phyloP scores from a whole-genome alignment of 2,329 filamentous ascomycete species.

The Diaporthe humulicola region DNA sequence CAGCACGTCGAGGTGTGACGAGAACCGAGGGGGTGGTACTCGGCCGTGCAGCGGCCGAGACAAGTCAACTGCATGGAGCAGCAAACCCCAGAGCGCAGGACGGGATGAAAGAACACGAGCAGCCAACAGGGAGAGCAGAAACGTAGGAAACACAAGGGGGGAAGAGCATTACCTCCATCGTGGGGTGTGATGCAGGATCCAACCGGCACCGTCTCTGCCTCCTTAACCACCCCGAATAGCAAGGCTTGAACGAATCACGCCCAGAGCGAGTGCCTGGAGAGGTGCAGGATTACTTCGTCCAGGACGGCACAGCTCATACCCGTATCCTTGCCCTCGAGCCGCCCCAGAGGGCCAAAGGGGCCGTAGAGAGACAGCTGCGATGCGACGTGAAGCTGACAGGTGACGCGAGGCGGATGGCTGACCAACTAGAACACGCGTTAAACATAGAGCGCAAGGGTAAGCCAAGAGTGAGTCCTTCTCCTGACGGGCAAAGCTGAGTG shows the following conservation, averaged over 20 bases:
- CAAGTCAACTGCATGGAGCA: constrained; percentile 26
- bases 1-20: constrained; percentile 36
- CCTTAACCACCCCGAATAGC: background rate
- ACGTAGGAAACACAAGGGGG: constrained; percentile 11
- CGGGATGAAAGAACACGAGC: background rate
- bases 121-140: constrained; percentile 18
- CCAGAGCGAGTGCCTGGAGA: constrained; percentile 6
- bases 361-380: constrained; percentile 28
- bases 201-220: constrained; percentile 9
- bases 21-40: constrained; percentile 35
- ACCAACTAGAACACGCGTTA: constrained; percentile 27
- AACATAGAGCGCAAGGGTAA: constrained; percentile 27
- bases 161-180: constrained; percentile 38
- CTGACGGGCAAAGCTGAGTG: constrained; percentile 26
- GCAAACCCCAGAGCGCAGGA: background rate
- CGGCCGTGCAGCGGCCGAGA: constrained; percentile 37
- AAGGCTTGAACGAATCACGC: constrained; percentile 28
- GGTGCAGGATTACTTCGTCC: constrained; percentile 5
- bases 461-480: constrained; percentile 15
- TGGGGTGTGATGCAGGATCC: constrained; percentile 22
- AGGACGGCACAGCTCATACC: constrained; percentile 23
- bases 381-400: constrained; percentile 39
- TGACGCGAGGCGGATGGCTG: constrained; percentile 25
- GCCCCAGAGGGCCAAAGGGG: constrained; percentile 20
- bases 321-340: constrained; percentile 21